Evolutionary conservation across 345 rosid genomes (phyloP), one percentile per base, ranked within the genome.

Genomic region (Eucalyptus globulus): DNA sequence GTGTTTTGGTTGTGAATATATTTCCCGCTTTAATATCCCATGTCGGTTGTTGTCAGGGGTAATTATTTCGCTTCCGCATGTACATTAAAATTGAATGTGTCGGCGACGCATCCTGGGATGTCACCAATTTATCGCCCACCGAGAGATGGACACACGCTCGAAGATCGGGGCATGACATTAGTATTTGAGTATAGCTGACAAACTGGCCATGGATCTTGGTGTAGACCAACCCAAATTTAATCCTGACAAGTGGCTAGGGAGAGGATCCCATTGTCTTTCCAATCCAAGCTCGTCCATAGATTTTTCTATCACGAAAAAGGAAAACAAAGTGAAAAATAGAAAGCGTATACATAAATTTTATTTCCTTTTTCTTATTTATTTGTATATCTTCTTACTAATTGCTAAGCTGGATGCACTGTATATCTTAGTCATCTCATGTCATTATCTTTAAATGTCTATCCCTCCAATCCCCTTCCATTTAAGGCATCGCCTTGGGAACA

Each of bases 51-150:
- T 49, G 50, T 49, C 5, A 49, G 6, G 6, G 15, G 2, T 13
- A 49, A 13, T 13, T 49, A 49, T 49, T 49, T 49, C 14, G 0
- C 50, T 13, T 49, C 6, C 2, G 0, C 14, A 49, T 49, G 6
- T 49, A 5, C 50, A 49, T 13, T 49, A 49, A 49, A 13, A 49
- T 49, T 13, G 6, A 49, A 49, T 49, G 50, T 2, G 14, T 49
- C 2, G 14, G 1, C 6, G 6, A 49, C 2, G 0, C 15, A 13
- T 49, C 50, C 0, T 49, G 6, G 1, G 15, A 49, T 5, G 0
- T 49, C 15, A 2, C 50, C 13, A 49, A 49, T 49, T 49, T 13
- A 49, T 49, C 6, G 2, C 13, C 6, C 14, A 49, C 15, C 14
- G 5, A 49, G 15, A 2, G 2, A 49, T 49, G 0, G 50, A 15